Evolutionary conservation across 352 stramenopile genomes (phyloP).

Genomic region (Phytophthora crassamura): DNA sequence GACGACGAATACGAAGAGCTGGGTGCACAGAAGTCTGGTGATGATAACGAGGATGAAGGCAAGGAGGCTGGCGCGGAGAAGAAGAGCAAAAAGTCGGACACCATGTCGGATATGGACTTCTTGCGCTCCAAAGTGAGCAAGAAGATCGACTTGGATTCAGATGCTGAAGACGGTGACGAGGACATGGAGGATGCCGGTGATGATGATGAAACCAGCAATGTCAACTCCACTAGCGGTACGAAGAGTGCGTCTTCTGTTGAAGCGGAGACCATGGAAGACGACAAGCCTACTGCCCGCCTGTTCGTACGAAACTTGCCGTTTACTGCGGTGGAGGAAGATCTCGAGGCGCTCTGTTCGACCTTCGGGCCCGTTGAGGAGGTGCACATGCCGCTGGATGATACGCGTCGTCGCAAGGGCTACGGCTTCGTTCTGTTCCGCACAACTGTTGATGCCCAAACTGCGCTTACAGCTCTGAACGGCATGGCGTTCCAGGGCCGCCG

Average conservation of each 20-base stretch:
- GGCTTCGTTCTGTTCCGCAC: conserved; percentile 96
- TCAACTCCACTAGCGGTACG: background rate
- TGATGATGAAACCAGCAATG: conserved; percentile 1
- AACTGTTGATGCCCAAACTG: conserved; percentile 89
- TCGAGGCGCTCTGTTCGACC: conserved; percentile 90
- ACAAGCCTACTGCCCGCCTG: conserved; percentile 84
- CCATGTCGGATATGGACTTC: conserved; percentile 94
- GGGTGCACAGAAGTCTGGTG: conserved; percentile 32
- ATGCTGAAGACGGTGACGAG: conserved; percentile 32
- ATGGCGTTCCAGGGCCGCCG: conserved; percentile 96
- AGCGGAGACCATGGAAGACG: conserved; percentile 26
- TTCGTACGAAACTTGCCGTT: conserved; percentile 99
- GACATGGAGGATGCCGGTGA: conserved; percentile 51
- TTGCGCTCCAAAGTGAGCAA: conserved; percentile 94
- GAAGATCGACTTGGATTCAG: conserved; percentile 84
- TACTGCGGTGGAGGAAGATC: conserved; percentile 95
- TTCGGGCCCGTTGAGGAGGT: conserved; percentile 93
- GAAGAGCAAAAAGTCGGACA: conserved; percentile 30
- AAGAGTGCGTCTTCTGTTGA: conserved; percentile 11
- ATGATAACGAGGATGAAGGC: conserved; percentile 36
- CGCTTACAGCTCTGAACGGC: conserved; percentile 92
- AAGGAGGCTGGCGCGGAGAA: conserved; percentile 38
- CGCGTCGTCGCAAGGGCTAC: conserved; percentile 96
- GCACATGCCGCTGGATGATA: conserved; percentile 97
- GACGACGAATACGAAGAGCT: conserved; percentile 52